phyloP scores from a whole-genome alignment of 768 basidiomycete species.

The Pleurotus ostreatus region DNA sequence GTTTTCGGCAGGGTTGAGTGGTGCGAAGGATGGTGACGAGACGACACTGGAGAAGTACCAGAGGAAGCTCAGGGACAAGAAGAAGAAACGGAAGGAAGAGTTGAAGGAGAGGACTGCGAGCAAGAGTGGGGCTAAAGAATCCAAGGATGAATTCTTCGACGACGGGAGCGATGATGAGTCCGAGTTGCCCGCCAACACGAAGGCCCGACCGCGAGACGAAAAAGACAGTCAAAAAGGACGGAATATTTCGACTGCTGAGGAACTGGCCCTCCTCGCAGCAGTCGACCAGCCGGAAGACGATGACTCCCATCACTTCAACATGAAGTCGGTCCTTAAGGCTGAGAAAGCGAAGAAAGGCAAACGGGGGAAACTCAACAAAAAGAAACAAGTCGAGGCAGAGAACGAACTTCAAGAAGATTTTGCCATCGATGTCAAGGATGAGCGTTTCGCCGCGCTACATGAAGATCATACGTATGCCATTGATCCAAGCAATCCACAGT shows the following conservation, averaged over 20 bases:
- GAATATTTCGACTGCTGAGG: conserved; percentile 43
- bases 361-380: conserved; percentile 41
- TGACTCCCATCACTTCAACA: conserved; percentile 80
- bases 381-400: conserved; percentile 39
- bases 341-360: conserved; percentile 63
- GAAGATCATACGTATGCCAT: conserved; percentile 93
- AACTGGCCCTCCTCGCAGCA: conserved; percentile 59
- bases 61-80: conserved; percentile 86
- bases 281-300: conserved; percentile 44
- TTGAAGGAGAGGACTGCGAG: conserved; percentile 32
- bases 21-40: conserved; percentile 37
- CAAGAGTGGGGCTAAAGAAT: conserved; percentile 16
- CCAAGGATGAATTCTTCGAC: conserved; percentile 75
- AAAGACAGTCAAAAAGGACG: conserved; percentile 16
- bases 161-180: conserved; percentile 34
- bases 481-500: conserved; percentile 95
- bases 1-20: conserved; percentile 81
- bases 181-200: conserved; percentile 1
- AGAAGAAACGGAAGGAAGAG: conserved; percentile 75
- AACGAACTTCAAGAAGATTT: conserved; percentile 81
- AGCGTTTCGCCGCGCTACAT: conserved; percentile 82
- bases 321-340: conserved; percentile 83
- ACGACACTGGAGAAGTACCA: conserved; percentile 89
- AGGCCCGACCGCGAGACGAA: conserved; percentile 11
- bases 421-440: conserved; percentile 77